These are phyloP conservation scores for Termitomyces sp. DNA, from an alignment of 768 basidiomycete species.

Conservation along the genomic window DNA sequence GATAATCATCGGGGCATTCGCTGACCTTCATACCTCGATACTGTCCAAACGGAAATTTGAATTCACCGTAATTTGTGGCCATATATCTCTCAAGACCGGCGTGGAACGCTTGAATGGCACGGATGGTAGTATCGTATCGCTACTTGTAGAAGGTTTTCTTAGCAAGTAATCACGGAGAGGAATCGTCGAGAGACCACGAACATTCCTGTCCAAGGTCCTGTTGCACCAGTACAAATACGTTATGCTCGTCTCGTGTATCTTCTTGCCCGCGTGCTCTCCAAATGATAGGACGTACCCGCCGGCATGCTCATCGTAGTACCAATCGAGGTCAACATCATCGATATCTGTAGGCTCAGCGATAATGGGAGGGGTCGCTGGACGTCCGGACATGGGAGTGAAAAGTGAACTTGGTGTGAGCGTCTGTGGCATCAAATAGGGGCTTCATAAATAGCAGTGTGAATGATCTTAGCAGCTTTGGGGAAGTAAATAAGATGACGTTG, in stretches of 20 bases:
- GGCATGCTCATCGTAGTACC: constrained; percentile 1
- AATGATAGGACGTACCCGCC: constrained; percentile 4
- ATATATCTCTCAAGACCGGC: background rate
- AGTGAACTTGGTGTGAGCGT: background rate
- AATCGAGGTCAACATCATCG: background rate
- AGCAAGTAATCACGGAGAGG: background rate
- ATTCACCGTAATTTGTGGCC: background rate
- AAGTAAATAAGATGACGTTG: no score
- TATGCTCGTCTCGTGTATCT: constrained; percentile 6
- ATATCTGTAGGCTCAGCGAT: background rate
- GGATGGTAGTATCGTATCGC: background rate
- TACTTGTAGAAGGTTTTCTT: background rate
- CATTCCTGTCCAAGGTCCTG: background rate
- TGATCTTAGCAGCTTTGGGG: no score
- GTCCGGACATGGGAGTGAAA: background rate
- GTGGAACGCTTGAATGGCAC: background rate
- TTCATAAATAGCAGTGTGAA: background rate
- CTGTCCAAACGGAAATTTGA: background rate
- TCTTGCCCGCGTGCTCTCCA: constrained; percentile 2
- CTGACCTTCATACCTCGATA: background rate
- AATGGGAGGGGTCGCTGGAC: background rate
- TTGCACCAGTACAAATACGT: constrained; percentile 9
- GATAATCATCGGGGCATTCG: background rate
- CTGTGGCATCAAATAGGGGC: background rate
- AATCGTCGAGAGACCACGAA: background rate